These are phyloP conservation scores for Syncephalastrum sp. DNA, from an alignment of 371 early-diverging fungal genomes.

Conservation along the genomic window DNA sequence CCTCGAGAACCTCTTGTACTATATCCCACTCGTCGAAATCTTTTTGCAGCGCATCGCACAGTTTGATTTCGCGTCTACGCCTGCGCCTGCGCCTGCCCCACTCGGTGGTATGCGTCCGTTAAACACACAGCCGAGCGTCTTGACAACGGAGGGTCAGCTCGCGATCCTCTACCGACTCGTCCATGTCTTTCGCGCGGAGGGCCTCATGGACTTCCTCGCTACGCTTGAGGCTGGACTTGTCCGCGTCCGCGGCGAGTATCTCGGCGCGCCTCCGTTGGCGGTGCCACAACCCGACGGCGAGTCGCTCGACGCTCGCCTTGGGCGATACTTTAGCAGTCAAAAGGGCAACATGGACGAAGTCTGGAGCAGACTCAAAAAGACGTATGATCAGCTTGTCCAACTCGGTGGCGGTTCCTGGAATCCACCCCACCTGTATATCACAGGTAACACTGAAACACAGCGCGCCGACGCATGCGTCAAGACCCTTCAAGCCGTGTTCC, in stretches of 20 bases:
- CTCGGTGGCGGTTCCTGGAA: conserved; percentile 24
- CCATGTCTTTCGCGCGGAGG: conserved; percentile 22
- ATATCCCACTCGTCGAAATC: conserved; percentile 26
- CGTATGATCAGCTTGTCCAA: conserved; percentile 12
- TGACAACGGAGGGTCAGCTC: conserved; percentile 13
- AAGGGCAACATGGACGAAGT: conserved; percentile 3
- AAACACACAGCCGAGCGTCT: background rate
- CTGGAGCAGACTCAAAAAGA: conserved; percentile 4
- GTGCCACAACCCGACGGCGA: background rate
- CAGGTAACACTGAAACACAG: background rate
- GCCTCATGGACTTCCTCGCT: conserved; percentile 16
- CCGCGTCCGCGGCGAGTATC: background rate
- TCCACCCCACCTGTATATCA: conserved; percentile 19
- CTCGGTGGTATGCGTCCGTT: background rate
- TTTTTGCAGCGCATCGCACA: conserved; percentile 25
- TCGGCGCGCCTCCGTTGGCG: background rate
- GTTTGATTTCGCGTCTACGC: conserved; percentile 15
- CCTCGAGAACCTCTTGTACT: conserved; percentile 31
- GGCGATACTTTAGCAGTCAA: conserved; percentile 8
- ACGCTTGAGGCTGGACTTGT: conserved; percentile 13
- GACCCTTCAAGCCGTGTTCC: conserved; percentile 8
- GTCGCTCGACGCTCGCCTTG: too few species aligned
- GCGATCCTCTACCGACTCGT: conserved; percentile 25
- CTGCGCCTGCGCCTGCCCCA: background rate
- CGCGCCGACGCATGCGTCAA: conserved; percentile 9